phyloP scores from a whole-genome alignment of 208 protist species.

The Phytomonas serpens region DNA sequence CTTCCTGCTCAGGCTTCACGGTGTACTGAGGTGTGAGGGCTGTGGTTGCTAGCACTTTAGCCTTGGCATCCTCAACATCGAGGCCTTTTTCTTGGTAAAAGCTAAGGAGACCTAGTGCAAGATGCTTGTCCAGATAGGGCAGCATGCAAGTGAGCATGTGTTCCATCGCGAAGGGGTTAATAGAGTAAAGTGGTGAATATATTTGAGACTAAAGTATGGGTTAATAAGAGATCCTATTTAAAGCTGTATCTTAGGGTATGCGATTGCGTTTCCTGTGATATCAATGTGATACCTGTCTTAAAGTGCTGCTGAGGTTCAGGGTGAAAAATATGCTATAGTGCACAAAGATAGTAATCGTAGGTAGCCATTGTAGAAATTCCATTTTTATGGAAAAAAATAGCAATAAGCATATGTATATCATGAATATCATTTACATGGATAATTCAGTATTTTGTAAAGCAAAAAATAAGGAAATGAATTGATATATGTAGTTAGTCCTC shows the following conservation, averaged over 20 bases:
- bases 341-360: not conserved
- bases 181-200: slow-evolving; percentile 4
- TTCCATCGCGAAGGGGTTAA: slow-evolving; percentile 20
- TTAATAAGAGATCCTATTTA: slow-evolving; percentile 5
- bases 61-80: slow-evolving; percentile 65
- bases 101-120: slow-evolving; percentile 65
- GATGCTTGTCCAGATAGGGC: slow-evolving; percentile 85
- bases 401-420: not conserved
- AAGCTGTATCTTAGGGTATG: slow-evolving; percentile 2
- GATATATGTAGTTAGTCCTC: not conserved
- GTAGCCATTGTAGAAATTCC: not conserved
- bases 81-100: slow-evolving; percentile 64
- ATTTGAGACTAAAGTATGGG: not conserved
- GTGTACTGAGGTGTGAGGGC: slow-evolving; percentile 54
- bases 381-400: not conserved
- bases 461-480: not conserved
- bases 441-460: not conserved
- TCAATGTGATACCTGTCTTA: not conserved
- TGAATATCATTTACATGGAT: not conserved
- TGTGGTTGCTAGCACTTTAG: slow-evolving; percentile 54
- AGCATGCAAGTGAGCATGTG: slow-evolving; percentile 66
- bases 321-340: not conserved
- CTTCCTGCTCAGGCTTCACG: slow-evolving; percentile 67
- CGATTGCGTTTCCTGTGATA: not conserved
- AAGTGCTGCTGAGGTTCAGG: not conserved